Base-by-base conservation (phyloP, 1,139 yeast genomes). In the Suhomyces maxii region DNA sequence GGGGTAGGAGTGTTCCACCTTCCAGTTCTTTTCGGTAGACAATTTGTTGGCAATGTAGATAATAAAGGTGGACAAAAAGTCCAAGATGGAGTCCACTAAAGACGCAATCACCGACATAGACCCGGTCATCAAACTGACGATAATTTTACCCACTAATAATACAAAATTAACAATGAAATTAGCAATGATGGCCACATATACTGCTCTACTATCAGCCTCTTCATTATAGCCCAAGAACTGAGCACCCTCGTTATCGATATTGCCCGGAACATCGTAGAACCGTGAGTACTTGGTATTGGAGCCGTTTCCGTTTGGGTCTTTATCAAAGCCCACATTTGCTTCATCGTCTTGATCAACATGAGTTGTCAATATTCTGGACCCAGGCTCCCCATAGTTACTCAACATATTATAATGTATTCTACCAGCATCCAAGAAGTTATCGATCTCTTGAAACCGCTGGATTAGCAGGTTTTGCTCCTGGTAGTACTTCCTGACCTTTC, bases 21-120 rank as follows among this genome's bases (percentile, higher is more conserved):
- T 69, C 80, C 82, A 74, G 54, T 81, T 82, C 31, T 76, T 71
- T 35, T 73, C 72, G n/a, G 75, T 77, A 1, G 87, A 79, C 37
- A 87, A 69, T 49, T 76, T 66, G 52, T 85, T 83, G 44, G 89
- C 81, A 36, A 80, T 63, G 68, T 76, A 86, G 39, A 87, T 86
- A 53, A 87, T 86, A 50, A 85, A 71, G 0, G 95, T 86, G 6
- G 93, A 86, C 47, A 87, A 65, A 47, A 87, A 83, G 60, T 87
- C 95, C 52, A 87, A 73, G 0, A 83, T 71, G 1, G 93, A 85
- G 65, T 87, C 95, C 36, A 87, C 85, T 53, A 87, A 75, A 1
- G 95, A 86, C 0, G 95, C 95, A 42, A 86, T 72, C 42, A 87
- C 81, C 5, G 95, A 85, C 54, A 87, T 77, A 8, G 95, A 87